A percentile compares a stretch with the other conserved stretches of the same genome.
These are phyloP conservation scores for Mesostigma viride DNA, from an alignment of 139 green algal genomes.

Conservation along the genomic window DNA sequence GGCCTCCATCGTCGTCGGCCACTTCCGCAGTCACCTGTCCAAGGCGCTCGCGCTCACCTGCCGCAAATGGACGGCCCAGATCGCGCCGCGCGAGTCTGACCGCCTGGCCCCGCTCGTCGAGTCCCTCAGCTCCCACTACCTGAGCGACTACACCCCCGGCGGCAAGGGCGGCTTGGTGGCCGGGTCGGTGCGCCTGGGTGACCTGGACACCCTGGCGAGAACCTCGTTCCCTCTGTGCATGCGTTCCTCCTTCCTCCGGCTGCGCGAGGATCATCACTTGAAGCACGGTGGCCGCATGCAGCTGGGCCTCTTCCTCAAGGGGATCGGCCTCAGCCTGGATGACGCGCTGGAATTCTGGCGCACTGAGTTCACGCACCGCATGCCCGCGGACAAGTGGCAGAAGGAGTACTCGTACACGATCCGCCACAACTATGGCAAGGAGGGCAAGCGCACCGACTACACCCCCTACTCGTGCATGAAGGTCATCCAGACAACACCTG, in stretches of 20 bases:
- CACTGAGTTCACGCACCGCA: conserved; percentile 56
- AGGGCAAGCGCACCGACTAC: conserved; percentile 88
- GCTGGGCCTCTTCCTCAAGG: conserved; percentile 93
- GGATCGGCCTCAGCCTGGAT: conserved; percentile 77
- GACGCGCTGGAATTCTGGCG: conserved; percentile 89
- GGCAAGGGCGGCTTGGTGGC: not conserved
- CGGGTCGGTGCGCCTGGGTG: conserved; percentile 16
- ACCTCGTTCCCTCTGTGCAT: conserved; percentile 43
- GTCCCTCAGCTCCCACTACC: conserved; percentile 49
- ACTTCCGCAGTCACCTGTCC: conserved; percentile 33
- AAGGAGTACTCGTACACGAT: conserved; percentile 95
- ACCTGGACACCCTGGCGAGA: conserved; percentile 21
- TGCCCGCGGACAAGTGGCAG: conserved; percentile 74
- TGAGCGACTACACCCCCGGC: conserved; percentile 39
- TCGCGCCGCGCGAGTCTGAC: conserved; percentile 9
- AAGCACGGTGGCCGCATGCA: conserved; percentile 80
- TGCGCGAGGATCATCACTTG: conserved; percentile 71
- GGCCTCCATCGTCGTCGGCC: no score
- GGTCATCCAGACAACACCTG: conserved; percentile 67
- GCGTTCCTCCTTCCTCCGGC: conserved; percentile 40
- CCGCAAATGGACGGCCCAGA: conserved; percentile 15
- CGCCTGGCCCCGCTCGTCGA: conserved; percentile 53
- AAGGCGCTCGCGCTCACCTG: conserved; percentile 48
- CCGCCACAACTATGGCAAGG: conserved; percentile 93
- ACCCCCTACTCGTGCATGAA: conserved; percentile 73